phyloP scores from a whole-genome alignment of 768 basidiomycete species.

The Filobasidium floriforme region DNA sequence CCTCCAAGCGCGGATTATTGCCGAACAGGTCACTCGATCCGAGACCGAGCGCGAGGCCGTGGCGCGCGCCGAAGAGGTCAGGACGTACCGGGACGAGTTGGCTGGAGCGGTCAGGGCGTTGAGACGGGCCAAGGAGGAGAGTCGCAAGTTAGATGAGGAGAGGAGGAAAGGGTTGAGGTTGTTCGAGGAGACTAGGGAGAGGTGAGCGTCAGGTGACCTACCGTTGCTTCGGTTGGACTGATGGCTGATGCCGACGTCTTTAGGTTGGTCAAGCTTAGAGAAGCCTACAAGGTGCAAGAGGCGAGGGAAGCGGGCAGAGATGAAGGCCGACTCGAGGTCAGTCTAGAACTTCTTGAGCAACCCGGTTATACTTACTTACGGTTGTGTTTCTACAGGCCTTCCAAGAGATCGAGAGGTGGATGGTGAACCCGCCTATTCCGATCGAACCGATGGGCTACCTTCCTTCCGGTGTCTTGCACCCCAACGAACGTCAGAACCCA shows the following conservation, averaged over 20 bases:
- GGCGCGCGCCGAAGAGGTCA: conserved; percentile 30
- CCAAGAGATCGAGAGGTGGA: conserved; percentile 42
- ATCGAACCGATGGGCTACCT: conserved; percentile 35
- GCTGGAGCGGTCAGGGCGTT: conserved; percentile 40
- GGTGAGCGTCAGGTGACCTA: conserved; percentile 27
- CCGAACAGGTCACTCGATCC: conserved; percentile 38
- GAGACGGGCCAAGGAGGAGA: conserved; percentile 40
- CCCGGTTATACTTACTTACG: not conserved
- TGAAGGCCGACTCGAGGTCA: conserved; percentile 39
- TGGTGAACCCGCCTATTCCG: conserved; percentile 41
- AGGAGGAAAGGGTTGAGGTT: conserved; percentile 33
- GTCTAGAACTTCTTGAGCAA: conserved; percentile 3
- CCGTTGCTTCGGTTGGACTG: too few relatives aligned
- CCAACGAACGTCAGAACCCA: conserved; percentile 1
- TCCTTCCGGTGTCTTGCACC: conserved; percentile 25
- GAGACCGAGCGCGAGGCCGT: conserved; percentile 32
- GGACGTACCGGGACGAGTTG: conserved; percentile 37
- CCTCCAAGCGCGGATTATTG: conserved; percentile 42
- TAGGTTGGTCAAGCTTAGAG: conserved; percentile 39
- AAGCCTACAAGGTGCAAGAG: conserved; percentile 37
- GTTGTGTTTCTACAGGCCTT: conserved; percentile 35
- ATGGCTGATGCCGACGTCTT: not conserved
- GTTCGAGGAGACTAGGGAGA: conserved; percentile 39
- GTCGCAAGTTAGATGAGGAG: conserved; percentile 40
- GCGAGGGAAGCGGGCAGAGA: conserved; percentile 40